phyloP scores from a whole-genome alignment of 805 yeast genomes.

The Scheffersomyces stipitis region DNA sequence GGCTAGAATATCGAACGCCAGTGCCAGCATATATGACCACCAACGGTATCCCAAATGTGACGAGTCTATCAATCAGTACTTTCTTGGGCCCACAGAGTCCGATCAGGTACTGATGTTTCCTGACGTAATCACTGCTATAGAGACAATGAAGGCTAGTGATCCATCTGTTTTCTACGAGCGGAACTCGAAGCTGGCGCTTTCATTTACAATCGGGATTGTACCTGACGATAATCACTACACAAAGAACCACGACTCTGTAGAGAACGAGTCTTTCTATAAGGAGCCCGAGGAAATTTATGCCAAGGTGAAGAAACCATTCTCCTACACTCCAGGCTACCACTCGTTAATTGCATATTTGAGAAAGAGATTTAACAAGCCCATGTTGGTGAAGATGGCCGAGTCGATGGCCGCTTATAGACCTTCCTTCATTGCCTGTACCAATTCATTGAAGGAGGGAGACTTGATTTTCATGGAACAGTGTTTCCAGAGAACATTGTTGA shows the following conservation, averaged over 20 bases:
- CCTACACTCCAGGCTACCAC: slow-evolving; percentile 91
- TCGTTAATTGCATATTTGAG: slow-evolving; percentile 71
- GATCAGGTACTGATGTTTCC: slow-evolving; percentile 53
- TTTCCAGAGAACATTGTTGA: slow-evolving; percentile 86
- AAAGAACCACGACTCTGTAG: slow-evolving; percentile 12
- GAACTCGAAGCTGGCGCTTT: slow-evolving; percentile 41
- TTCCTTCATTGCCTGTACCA: slow-evolving; percentile 88
- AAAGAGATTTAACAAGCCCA: slow-evolving; percentile 64
- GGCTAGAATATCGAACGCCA: slow-evolving; percentile 1
- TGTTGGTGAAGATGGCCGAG: slow-evolving; percentile 79
- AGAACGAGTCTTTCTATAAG: slow-evolving; percentile 25
- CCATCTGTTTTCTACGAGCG: slow-evolving; percentile 41
- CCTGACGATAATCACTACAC: slow-evolving; percentile 34
- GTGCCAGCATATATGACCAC: slow-evolving; percentile 14
- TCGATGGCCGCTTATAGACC: slow-evolving; percentile 91
- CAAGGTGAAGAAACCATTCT: slow-evolving; percentile 70
- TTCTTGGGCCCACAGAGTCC: slow-evolving; percentile 52
- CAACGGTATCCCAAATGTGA: slow-evolving; percentile 49
- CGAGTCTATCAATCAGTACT: slow-evolving; percentile 63
- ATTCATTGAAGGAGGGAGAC: slow-evolving; percentile 85
- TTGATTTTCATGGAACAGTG: slow-evolving; percentile 94
- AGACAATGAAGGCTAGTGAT: slow-evolving; percentile 35
- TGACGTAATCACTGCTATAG: slow-evolving; percentile 51
- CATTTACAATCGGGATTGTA: slow-evolving; percentile 48
- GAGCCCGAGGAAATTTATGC: slow-evolving; percentile 83